These are phyloP conservation scores for Volvariella volvacea DNA, from an alignment of 1,284 basidiomycete species.

Conservation along the genomic window DNA sequence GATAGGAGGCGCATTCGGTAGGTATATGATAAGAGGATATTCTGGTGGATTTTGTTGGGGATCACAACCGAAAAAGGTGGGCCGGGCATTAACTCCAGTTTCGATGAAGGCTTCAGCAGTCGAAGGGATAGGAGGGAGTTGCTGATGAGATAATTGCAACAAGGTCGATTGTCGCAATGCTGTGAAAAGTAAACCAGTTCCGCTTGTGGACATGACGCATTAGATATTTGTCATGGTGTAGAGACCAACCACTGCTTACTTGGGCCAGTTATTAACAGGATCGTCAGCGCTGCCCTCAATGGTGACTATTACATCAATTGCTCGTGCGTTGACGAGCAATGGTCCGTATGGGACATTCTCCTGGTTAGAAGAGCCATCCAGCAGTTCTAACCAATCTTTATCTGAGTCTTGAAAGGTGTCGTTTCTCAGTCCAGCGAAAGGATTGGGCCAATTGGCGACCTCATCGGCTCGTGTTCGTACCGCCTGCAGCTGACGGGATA, in stretches of 20 bases:
- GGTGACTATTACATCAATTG: slow-evolving; percentile 64
- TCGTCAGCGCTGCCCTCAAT: slow-evolving; percentile 64
- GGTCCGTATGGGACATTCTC: slow-evolving; percentile 65
- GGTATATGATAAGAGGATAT: slow-evolving; percentile 52
- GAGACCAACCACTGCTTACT: slow-evolving; percentile 33
- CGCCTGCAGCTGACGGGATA: slow-evolving; percentile 38
- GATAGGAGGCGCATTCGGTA: slow-evolving; percentile 61
- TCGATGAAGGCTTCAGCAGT: slow-evolving; percentile 47
- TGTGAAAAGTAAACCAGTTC: slow-evolving; percentile 37
- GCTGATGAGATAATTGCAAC: slow-evolving; percentile 48
- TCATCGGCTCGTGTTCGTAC: slow-evolving; percentile 49
- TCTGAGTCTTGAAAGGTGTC: slow-evolving; percentile 40
- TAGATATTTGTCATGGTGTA: slow-evolving; percentile 1
- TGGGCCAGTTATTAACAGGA: slow-evolving; percentile 54
- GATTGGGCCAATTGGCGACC: slow-evolving; percentile 65
- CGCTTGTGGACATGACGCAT: slow-evolving; percentile 28
- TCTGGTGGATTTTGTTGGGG: slow-evolving; percentile 41
- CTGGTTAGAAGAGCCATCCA: slow-evolving; percentile 53
- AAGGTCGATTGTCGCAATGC: slow-evolving; percentile 35
- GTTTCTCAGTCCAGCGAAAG: slow-evolving; percentile 44
- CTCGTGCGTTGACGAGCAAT: slow-evolving; percentile 55
- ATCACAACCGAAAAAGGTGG: slow-evolving; percentile 75
- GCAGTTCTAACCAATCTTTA: slow-evolving; percentile 44
- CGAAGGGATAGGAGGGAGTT: slow-evolving; percentile 57
- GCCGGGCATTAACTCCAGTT: slow-evolving; percentile 59